Evolutionary conservation across 192 early-diverging fungal genomes (phyloP), one percentile per base, ranked within the genome.

Genomic region (Borealophlyctis nickersoniae): DNA sequence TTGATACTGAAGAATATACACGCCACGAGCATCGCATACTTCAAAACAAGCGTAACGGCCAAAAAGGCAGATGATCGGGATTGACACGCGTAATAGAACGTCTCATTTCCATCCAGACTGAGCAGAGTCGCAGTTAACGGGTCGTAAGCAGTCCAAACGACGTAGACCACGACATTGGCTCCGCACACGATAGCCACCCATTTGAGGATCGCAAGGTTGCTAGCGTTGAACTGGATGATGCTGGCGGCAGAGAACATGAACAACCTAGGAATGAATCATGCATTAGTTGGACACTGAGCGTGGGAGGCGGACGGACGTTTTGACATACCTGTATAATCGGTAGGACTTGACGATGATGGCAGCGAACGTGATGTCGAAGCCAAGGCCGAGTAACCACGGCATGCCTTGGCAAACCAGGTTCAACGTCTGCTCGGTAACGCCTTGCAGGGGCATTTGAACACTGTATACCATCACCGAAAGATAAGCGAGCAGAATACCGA

Each of bases 281-380:
- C n/a, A n/a, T n/a, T n/a, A n/a, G n/a, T n/a, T n/a, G n/a, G n/a
- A n/a, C n/a, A n/a, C n/a, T n/a, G n/a, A n/a, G 55, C 23, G 19
- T n/a, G 1, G 19, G 49, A 49, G 49, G 19, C 19, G 19, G 23
- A 1, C 19, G 1, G 49, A 49, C 23, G 19, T n/a, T 49, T 49
- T 19, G 19, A n/a, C 19, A n/a, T 49, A 19, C 23, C 23, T 23
- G 45, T 66, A 66, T 3, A 66, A 33, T 2, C 65, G 65, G 56
- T 66, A 66, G 19, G 56, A 66, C 39, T 66, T 66, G 56, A 66
- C 57, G 30, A 66, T 57, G 31, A 66, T 66, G 33, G 65, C 65
- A 19, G 65, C 23, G 31, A 66, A 66, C 4, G 65, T 66, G 27
- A 66, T 66, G 27, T 66, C 65, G 57, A 66, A 66, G 26, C 65